Percentiles rank a stretch among this genome's conserved stretches.
phyloP scores from a whole-genome alignment of 2,329 filamentous ascomycete species.

The Aspergillus clavatus region DNA sequence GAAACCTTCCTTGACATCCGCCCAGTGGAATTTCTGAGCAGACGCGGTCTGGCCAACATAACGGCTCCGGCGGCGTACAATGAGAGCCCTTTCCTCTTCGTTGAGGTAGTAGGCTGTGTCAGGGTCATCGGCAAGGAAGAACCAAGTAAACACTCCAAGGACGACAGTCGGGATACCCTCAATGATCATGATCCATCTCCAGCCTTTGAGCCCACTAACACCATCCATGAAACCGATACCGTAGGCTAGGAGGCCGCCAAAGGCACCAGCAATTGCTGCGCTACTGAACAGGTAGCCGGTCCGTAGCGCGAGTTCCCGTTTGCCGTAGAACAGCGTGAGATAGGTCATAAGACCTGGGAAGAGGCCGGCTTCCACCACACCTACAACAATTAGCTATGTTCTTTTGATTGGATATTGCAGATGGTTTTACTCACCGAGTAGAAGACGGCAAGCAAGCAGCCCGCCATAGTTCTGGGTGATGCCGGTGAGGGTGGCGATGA shows the following conservation, averaged over 20 bases:
- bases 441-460: slow-evolving; percentile 62
- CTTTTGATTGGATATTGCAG: background rate
- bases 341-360: slow-evolving; percentile 66
- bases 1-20: slow-evolving; percentile 63
- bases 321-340: slow-evolving; percentile 72
- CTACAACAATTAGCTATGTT: slow-evolving; percentile 26
- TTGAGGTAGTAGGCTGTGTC: slow-evolving; percentile 60
- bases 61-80: slow-evolving; percentile 46
- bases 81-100: slow-evolving; percentile 56
- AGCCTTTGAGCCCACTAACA: slow-evolving; percentile 58
- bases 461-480: slow-evolving; percentile 61
- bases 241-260: slow-evolving; percentile 68
- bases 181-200: slow-evolving; percentile 65
- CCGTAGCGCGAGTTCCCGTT: slow-evolving; percentile 65
- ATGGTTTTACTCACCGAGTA: slow-evolving; percentile 43
- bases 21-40: slow-evolving; percentile 52
- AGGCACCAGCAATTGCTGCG: slow-evolving; percentile 65
- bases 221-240: slow-evolving; percentile 71
- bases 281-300: slow-evolving; percentile 64
- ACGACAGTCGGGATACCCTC: slow-evolving; percentile 56
- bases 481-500: slow-evolving; percentile 52
- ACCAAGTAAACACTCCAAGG: slow-evolving; percentile 52
- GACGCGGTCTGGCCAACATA: slow-evolving; percentile 48
- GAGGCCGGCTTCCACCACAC: slow-evolving; percentile 63
- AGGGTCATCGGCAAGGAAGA: slow-evolving; percentile 62